These are phyloP conservation scores for Pyrus betulifolia DNA, from an alignment of 306 rosid genomes.

Conservation along the genomic window DNA sequence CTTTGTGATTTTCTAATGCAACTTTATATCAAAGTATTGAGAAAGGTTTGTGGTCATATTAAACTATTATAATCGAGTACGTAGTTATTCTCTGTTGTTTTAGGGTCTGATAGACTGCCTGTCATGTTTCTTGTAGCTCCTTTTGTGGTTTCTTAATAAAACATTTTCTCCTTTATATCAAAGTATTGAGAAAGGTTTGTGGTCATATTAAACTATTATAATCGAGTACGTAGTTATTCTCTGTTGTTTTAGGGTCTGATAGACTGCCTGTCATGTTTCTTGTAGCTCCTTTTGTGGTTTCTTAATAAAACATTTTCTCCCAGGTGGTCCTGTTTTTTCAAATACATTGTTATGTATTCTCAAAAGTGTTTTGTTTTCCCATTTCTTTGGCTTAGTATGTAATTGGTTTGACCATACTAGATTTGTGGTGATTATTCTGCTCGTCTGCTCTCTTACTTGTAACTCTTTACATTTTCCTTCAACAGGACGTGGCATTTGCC, in stretches of 20 bases:
- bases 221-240: background rate
- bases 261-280: background rate
- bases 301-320: background rate
- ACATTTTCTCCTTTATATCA: background rate
- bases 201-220: background rate
- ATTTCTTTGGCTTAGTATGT: background rate
- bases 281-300: background rate
- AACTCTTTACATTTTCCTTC: conserved; percentile 5
- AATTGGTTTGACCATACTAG: background rate
- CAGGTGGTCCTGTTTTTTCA: background rate
- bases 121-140: background rate
- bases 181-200: background rate
- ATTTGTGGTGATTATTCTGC: background rate
- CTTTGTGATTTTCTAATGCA: background rate
- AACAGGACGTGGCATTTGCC: conserved; percentile 90
- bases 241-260: background rate
- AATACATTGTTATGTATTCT: background rate
- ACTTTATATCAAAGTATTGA: background rate
- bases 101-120: background rate
- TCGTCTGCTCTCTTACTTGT: background rate
- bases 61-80: background rate
- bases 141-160: background rate
- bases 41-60: background rate
- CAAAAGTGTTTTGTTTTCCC: background rate
- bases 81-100: background rate